Percentiles rank a stretch among this genome's conserved stretches.
Conservation (phyloP, 345 rosid genomes). For the Euphorbia lathyris region DNA sequence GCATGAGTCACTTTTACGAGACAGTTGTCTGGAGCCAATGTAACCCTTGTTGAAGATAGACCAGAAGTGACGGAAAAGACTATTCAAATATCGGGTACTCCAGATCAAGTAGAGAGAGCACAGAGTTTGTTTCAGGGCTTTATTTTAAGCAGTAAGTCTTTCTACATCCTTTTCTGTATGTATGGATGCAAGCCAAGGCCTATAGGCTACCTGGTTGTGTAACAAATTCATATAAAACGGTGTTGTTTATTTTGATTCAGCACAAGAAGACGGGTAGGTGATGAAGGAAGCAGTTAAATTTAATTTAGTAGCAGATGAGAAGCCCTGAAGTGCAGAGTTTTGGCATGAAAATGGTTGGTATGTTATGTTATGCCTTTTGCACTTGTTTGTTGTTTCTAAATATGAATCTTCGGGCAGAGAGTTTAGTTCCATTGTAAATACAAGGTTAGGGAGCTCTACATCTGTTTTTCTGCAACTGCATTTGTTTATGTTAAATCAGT, state of each 20-base stretch:
- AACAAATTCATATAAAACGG: slow-evolving; percentile 5
- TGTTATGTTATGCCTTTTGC: neutral
- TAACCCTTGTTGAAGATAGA: slow-evolving; percentile 69
- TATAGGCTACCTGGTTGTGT: no score
- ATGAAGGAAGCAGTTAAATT: neutral
- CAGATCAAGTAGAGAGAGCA: slow-evolving; percentile 94
- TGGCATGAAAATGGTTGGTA: neutral
- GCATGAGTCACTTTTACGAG: neutral
- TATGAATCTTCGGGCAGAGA: slow-evolving; percentile 12
- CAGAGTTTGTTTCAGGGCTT: slow-evolving; percentile 98
- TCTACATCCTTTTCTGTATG: neutral
- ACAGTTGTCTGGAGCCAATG: slow-evolving; percentile 93
- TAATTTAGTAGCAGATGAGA: slow-evolving; percentile 1
- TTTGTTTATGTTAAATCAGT: no score
- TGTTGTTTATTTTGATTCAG: slow-evolving; percentile 32
- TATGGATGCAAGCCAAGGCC: neutral
- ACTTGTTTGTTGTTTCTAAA: slow-evolving; percentile 9
- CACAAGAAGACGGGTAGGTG: slow-evolving; percentile 65
- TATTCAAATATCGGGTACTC: slow-evolving; percentile 89
- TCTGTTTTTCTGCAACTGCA: slow-evolving; percentile 1
- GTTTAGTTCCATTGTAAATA: slow-evolving; percentile 36
- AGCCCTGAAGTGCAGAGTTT: slow-evolving; percentile 2
- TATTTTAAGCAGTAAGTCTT: slow-evolving; percentile 82
- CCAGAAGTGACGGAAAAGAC: slow-evolving; percentile 64
- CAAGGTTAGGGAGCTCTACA: slow-evolving; percentile 13